A percentile compares a stretch with the other conserved stretches of the same genome.
Conservation (phyloP, 2,329 filamentous ascomycete genomes). For the Monilinia vaccinii-corymbosi region DNA sequence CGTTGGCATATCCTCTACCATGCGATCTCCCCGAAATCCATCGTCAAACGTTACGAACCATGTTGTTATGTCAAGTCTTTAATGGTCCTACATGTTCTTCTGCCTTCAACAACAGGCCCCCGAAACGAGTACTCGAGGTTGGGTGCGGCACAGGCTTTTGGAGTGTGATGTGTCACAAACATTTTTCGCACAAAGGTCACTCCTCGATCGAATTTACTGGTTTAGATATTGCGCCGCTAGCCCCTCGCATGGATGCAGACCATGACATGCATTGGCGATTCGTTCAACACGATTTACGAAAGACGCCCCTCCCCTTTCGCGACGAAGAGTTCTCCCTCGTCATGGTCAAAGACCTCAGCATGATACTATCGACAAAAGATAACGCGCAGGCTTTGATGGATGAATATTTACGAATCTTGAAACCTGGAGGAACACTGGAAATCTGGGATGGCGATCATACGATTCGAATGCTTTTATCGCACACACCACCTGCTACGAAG, state of each 20-base stretch:
- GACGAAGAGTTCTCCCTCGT: slow-evolving; percentile 79
- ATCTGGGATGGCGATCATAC: slow-evolving; percentile 85
- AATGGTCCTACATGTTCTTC: slow-evolving; percentile 71
- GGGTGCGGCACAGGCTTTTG: slow-evolving; percentile 85
- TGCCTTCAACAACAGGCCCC: slow-evolving; percentile 54
- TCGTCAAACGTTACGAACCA: slow-evolving; percentile 74
- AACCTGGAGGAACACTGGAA: slow-evolving; percentile 71
- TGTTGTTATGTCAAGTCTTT: slow-evolving; percentile 73
- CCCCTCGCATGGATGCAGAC: slow-evolving; percentile 49
- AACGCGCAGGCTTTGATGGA: slow-evolving; percentile 47
- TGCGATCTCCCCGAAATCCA: slow-evolving; percentile 82
- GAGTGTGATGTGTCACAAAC: slow-evolving; percentile 80
- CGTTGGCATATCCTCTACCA: slow-evolving; percentile 72
- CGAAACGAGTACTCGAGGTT: slow-evolving; percentile 71
- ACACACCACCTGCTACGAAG: slow-evolving; percentile 44
- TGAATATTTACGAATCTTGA: slow-evolving; percentile 69
- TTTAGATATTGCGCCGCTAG: slow-evolving; percentile 69
- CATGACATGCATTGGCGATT: slow-evolving; percentile 83
- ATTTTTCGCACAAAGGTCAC: slow-evolving; percentile 61
- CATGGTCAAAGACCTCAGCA: slow-evolving; percentile 75
- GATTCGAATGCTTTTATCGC: slow-evolving; percentile 73
- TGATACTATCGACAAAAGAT: slow-evolving; percentile 49
- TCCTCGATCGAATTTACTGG: slow-evolving; percentile 69
- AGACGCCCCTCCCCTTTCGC: slow-evolving; percentile 65
- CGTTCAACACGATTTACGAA: slow-evolving; percentile 76